phyloP scores from a whole-genome alignment of 2,329 filamentous ascomycete genomes.

The Geosmithia morbida region DNA sequence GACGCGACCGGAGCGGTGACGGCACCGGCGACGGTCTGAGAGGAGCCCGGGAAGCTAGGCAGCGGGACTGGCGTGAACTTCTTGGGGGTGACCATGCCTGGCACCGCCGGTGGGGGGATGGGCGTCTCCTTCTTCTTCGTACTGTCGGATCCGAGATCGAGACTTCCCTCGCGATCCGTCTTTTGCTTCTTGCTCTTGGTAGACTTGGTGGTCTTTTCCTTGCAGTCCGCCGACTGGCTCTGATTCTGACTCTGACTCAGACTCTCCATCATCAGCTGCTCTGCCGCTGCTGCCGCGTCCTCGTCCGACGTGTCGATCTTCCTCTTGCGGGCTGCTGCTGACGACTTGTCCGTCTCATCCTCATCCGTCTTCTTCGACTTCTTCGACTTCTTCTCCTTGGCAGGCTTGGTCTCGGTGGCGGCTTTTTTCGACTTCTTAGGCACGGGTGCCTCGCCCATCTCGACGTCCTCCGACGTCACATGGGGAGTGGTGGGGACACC shows the following conservation, averaged over 20 bases:
- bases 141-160: constrained; percentile 17
- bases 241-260: constrained; percentile 8
- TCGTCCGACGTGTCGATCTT: constrained; percentile 21
- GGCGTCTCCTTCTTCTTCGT: constrained; percentile 8
- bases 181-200: constrained; percentile 18
- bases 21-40: constrained; percentile 8
- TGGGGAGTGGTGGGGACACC: constrained; percentile 19
- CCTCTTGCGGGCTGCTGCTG: constrained; percentile 13
- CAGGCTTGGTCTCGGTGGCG: background rate
- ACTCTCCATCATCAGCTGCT: constrained; percentile 15
- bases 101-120: constrained; percentile 5
- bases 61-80: constrained; percentile 14
- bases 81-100: constrained; percentile 3
- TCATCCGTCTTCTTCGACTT: background rate
- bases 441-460: constrained; percentile 16
- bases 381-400: background rate
- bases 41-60: constrained; percentile 18
- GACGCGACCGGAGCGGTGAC: constrained; percentile 7
- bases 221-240: constrained; percentile 17
- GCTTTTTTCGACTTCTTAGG: background rate
- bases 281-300: constrained; percentile 17
- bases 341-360: background rate
- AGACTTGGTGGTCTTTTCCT: constrained; percentile 10
- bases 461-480: constrained; percentile 23
- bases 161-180: constrained; percentile 15